These are phyloP conservation scores for Adansonia rubrostipa DNA, from an alignment of 441 rosid species.

Conservation along the genomic window DNA sequence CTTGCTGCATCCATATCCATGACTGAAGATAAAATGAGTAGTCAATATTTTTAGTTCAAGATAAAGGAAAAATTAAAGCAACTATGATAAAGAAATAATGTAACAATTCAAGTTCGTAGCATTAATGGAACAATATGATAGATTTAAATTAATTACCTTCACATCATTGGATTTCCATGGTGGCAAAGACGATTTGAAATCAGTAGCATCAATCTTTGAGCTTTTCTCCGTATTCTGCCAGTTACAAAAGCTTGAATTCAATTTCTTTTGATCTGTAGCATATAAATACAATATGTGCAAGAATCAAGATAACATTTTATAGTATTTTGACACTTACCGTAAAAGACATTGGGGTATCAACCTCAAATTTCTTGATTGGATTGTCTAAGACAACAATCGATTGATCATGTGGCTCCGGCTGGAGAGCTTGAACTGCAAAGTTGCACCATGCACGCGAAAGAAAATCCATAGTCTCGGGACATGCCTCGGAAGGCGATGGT, in stretches of 20 bases:
- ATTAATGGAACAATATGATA: background rate
- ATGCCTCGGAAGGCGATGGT: conserved; percentile 76
- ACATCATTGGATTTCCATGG: conserved; percentile 89
- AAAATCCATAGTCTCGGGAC: conserved; percentile 88
- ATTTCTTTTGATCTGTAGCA: background rate
- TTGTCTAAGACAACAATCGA: conserved; percentile 61
- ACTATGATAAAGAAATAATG: background rate
- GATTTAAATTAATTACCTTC: conserved; percentile 52
- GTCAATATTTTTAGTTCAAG: background rate
- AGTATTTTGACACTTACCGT: conserved; percentile 44
- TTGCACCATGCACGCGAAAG: conserved; percentile 89
- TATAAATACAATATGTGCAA: background rate
- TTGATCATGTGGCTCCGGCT: conserved; percentile 50
- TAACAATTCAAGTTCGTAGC: background rate
- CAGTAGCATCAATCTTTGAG: conserved; percentile 63
- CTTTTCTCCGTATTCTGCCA: conserved; percentile 59
- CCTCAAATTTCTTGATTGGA: conserved; percentile 50
- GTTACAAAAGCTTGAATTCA: conserved; percentile 1
- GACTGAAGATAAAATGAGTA: conserved; percentile 55
- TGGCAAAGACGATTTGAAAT: conserved; percentile 62
- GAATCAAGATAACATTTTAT: background rate
- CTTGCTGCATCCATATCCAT: conserved; percentile 99
- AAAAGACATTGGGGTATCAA: conserved; percentile 44
- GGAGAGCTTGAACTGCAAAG: conserved; percentile 84
- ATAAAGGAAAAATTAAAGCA: background rate